phyloP scores from a whole-genome alignment of 2,329 filamentous ascomycete genomes.

The Dryadomyces quercus-mongolicae region DNA sequence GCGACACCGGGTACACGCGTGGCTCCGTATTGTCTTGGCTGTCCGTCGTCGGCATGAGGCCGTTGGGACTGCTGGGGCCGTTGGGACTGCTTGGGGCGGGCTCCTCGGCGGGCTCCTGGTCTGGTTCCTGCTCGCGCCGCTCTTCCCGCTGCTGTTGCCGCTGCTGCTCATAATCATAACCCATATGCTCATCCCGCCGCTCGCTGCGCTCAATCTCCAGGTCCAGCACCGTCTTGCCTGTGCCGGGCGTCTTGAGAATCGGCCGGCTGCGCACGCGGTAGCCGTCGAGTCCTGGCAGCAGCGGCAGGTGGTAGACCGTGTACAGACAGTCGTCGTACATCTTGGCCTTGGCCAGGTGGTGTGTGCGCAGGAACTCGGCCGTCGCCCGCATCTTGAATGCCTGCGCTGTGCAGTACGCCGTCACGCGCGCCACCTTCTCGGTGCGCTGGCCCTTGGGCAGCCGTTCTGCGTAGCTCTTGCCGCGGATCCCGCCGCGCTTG shows the following conservation, averaged over 20 bases:
- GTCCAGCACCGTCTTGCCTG: constrained; percentile 80
- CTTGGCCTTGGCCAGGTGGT: constrained; percentile 85
- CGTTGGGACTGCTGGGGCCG: background rate
- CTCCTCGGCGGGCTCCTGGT: background rate
- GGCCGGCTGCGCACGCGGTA: constrained; percentile 84
- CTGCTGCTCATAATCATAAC: constrained; percentile 67
- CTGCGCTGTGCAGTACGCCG: constrained; percentile 92
- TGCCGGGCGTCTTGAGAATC: constrained; percentile 79
- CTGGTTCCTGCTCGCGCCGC: constrained; percentile 5
- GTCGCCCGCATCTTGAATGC: constrained; percentile 81
- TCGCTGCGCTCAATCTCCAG: constrained; percentile 95
- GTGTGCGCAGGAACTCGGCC: constrained; percentile 78
- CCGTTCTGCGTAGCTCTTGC: constrained; percentile 90
- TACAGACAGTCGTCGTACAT: constrained; percentile 97
- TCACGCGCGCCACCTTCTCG: constrained; percentile 79
- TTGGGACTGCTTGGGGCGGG: background rate
- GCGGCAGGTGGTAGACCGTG: constrained; percentile 82
- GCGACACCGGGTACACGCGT: background rate
- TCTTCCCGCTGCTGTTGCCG: background rate
- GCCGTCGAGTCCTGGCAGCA: constrained; percentile 75
- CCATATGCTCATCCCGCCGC: constrained; percentile 76
- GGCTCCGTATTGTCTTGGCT: background rate
- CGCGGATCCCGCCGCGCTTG: constrained; percentile 47
- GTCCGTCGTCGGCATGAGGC: background rate
- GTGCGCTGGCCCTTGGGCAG: constrained; percentile 78